Conservation (phyloP, 129 eudicot species). For the Artemisia argyi region DNA sequence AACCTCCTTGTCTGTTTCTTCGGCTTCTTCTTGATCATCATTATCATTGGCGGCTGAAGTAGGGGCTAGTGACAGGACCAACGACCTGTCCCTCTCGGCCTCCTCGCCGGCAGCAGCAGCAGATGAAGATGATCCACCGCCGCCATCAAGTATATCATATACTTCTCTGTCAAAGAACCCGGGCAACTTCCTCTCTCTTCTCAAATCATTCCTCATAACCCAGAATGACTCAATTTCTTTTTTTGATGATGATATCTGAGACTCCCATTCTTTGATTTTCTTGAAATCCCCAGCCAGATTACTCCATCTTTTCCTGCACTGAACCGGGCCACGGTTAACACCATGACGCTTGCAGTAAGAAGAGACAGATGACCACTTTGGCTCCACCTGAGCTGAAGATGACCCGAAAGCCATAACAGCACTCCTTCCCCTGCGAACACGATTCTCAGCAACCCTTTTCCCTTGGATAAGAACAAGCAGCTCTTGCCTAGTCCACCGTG, state of each 20-base stretch:
- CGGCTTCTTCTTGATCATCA: conserved; percentile 2
- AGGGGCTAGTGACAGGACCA: conserved; percentile 46
- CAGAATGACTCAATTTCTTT: conserved; percentile 72
- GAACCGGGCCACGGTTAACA: conserved; percentile 90
- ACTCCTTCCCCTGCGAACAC: conserved; percentile 66
- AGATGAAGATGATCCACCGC: conserved; percentile 3
- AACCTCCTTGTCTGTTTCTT: conserved; percentile 32
- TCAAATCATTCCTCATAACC: conserved; percentile 85
- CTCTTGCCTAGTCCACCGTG: conserved; percentile 77
- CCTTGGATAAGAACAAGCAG: conserved; percentile 68
- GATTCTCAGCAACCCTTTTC: conserved; percentile 66
- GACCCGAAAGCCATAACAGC: conserved; percentile 47
- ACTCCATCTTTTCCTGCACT: conserved; percentile 97
- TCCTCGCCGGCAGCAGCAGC: not conserved
- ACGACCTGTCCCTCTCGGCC: conserved; percentile 23
- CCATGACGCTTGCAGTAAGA: conserved; percentile 87
- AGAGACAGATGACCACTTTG: conserved; percentile 87
- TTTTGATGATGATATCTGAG: conserved; percentile 12
- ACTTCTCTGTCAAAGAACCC: conserved; percentile 90
- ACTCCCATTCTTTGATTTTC: conserved; percentile 90
- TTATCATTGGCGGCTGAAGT: not conserved
- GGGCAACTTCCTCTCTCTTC: conserved; percentile 81
- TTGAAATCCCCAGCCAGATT: conserved; percentile 84
- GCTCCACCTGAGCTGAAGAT: conserved; percentile 50
- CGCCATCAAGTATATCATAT: conserved; percentile 66